These are phyloP conservation scores for Marasmius fiardii DNA, from an alignment of 1,284 basidiomycete genomes.

Conservation along the genomic window DNA sequence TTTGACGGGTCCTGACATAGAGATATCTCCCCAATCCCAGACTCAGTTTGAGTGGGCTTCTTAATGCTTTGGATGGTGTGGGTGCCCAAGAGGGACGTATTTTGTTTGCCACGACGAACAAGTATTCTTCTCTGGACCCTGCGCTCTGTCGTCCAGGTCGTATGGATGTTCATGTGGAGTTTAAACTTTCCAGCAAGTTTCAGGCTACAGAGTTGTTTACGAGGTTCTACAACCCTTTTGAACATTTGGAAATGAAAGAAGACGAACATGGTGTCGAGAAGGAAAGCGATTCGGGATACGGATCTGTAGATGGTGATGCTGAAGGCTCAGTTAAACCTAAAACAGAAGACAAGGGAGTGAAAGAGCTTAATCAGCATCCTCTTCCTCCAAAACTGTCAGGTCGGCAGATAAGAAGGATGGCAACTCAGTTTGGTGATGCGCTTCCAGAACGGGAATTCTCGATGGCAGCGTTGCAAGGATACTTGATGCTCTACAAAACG, in stretches of 20 bases:
- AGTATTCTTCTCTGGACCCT: conserved; percentile 61
- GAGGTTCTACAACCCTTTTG: conserved; percentile 57
- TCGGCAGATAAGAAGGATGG: conserved; percentile 37
- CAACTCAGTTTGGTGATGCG: conserved; percentile 50
- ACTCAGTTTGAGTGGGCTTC: conserved; percentile 66
- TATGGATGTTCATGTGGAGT: conserved; percentile 77
- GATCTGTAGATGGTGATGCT: conserved; percentile 14
- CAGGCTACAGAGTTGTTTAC: conserved; percentile 64
- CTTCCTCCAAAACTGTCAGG: conserved; percentile 25
- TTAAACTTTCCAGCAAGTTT: conserved; percentile 62
- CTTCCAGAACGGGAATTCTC: conserved; percentile 68
- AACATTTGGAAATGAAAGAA: conserved; percentile 18
- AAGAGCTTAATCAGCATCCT: conserved; percentile 17
- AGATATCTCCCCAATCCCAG: too few species aligned
- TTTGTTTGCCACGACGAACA: conserved; percentile 76
- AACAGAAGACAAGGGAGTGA: neutral
- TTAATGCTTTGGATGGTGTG: conserved; percentile 75
- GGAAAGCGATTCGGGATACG: conserved; percentile 25
- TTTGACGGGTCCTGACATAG: conserved; percentile 8
- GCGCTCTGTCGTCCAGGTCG: conserved; percentile 76
- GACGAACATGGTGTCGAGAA: conserved; percentile 15
- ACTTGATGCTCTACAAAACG: conserved; percentile 68
- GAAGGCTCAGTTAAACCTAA: conserved; percentile 2
- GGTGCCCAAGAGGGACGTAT: conserved; percentile 75
- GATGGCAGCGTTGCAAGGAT: conserved; percentile 75